Conservation (phyloP, 441 rosid genomes). For the Eutrema salsugineum region DNA sequence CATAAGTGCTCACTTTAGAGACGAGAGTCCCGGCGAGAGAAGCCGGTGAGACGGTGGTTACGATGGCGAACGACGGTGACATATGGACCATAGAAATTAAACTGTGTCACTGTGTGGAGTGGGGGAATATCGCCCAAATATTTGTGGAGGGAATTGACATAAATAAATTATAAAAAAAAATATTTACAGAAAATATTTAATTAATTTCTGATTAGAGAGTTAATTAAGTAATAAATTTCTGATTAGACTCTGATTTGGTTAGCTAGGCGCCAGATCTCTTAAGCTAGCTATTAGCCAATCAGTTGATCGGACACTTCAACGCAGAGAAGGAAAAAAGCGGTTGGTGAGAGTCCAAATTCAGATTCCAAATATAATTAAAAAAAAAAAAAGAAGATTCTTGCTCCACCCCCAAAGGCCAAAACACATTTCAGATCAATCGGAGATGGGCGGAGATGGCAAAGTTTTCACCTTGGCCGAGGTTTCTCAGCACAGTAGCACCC, state of each 20-base stretch:
- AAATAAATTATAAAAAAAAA: too few relatives aligned
- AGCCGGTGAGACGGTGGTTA: slow-evolving; percentile 28
- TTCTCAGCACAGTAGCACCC: slow-evolving; percentile 52
- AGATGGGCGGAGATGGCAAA: slow-evolving; percentile 64
- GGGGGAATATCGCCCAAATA: background rate
- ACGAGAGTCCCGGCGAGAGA: slow-evolving; percentile 7
- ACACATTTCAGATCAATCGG: background rate
- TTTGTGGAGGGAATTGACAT: slow-evolving; percentile 4
- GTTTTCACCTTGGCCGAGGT: slow-evolving; percentile 66
- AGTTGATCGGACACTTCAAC: background rate
- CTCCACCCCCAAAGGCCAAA: too few relatives aligned
- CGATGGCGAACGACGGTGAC: slow-evolving; percentile 28
- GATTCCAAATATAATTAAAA: background rate
- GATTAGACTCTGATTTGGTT: too few relatives aligned
- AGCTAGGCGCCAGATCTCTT: too few relatives aligned
- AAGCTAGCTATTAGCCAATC: too few relatives aligned
- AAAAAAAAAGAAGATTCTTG: too few relatives aligned
- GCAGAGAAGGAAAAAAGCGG: background rate
- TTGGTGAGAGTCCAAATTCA: background rate
- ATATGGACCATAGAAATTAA: slow-evolving; percentile 15
- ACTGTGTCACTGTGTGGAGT: background rate
- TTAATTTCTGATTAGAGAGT: background rate
- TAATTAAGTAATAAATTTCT: background rate
- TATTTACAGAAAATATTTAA: too few relatives aligned
- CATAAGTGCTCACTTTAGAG: background rate